Evolutionary conservation across 768 basidiomycete species (phyloP), one percentile per base, ranked within the genome.

Genomic region (Boletus reticuloceps): DNA sequence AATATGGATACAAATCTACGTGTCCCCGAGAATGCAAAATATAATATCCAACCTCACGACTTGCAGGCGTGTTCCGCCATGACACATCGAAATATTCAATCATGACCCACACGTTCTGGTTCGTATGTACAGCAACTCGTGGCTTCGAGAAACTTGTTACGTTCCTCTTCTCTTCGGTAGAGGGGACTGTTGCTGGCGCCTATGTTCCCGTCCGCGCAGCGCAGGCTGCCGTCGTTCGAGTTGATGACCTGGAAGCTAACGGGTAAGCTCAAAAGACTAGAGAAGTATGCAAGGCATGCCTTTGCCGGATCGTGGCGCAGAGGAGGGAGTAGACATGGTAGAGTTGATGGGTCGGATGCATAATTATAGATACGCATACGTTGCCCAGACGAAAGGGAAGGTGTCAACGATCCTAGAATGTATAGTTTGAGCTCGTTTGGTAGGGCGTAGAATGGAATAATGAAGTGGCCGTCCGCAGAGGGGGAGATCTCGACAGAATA

Each of bases 381-480:
- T 58, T 88, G 86, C 1, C 74, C 69, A n/a, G 73, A 54, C 17
- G 85, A 85, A 47, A 88, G 77, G 1, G 70, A 74, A 16, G 84
- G 85, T 6, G 82, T 77, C 29, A 85, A 62, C 58, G 79, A 75
- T 27, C 82, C 79, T 46, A 88, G 75, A 44, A 84, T 79, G 65
- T 82, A 60, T 7, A 82, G 72, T 52, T 81, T 79, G 20, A 88
- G 73, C 62, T 88, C 86, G 27, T 68, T 75, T 2, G 87, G 87
- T 31, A 88, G 69, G 20, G 60, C 58, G 14, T 63, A 54, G 62
- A 82, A 78, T 12, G 75, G 59, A 74, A 75, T 29, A 62, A 25
- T 25, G 60, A 62, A 6, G 64, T 55, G 37, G 53, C 47, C 17
- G 48, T 63, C 19, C 61, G 38, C 25, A 62, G 37, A 54, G 54